A percentile compares a stretch with the other conserved stretches of the same genome.
Evolutionary conservation across 78 protist genomes (phyloP).

Genomic region (Dictyostelium brefeldianum): DNA sequence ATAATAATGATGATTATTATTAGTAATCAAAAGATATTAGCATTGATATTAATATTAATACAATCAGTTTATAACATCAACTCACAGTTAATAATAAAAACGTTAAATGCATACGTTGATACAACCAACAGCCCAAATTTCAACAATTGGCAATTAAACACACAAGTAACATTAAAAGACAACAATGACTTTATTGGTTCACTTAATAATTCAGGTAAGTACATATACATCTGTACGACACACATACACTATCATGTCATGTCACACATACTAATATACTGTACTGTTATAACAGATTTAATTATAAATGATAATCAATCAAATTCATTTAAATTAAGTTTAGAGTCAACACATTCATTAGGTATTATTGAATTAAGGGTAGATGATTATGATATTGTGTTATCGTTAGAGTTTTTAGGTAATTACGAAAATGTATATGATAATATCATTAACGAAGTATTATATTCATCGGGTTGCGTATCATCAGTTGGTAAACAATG

Average conservation of each 20-base stretch:
- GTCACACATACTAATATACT: too few relatives aligned
- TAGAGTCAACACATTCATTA: not conserved
- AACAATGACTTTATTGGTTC: not conserved
- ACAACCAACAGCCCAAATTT: not conserved
- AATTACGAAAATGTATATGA: constrained; percentile 3
- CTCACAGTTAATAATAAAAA: not conserved
- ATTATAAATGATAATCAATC: not conserved
- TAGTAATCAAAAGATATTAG: too few relatives aligned
- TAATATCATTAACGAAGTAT: not conserved
- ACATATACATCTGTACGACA: too few relatives aligned
- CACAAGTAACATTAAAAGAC: not conserved
- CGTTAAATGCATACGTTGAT: not conserved
- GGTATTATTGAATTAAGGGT: not conserved
- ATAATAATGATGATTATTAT: too few relatives aligned
- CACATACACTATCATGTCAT: too few relatives aligned
- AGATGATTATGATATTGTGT: not conserved
- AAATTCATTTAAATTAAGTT: not conserved
- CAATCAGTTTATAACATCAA: too few relatives aligned
- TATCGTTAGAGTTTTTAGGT: not conserved
- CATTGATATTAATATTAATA: too few relatives aligned
- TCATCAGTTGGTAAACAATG: not conserved
- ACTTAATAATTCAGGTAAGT: not conserved
- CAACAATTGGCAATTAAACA: not conserved
- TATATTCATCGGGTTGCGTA: not conserved
- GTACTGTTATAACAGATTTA: too few relatives aligned